A percentile compares a stretch with the other conserved stretches of the same genome.
phyloP scores from a whole-genome alignment of 768 basidiomycete species.

The Pleurotus giganteus region DNA sequence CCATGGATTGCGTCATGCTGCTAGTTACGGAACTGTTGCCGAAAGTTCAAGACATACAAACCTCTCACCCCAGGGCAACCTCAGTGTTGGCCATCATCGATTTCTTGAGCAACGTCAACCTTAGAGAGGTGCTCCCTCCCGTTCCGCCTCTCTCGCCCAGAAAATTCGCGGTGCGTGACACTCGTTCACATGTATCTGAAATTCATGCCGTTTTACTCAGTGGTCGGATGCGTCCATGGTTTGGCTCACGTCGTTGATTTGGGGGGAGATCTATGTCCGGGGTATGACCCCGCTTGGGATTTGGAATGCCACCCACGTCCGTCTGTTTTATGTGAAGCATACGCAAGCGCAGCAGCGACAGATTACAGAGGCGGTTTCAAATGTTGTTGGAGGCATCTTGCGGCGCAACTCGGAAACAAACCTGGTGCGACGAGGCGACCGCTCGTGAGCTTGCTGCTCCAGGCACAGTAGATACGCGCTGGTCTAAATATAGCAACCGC shows the following conservation, averaged over 20 bases:
- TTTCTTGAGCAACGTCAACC: constrained; percentile 65
- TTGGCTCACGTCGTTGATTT: constrained; percentile 91
- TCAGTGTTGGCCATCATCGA: constrained; percentile 71
- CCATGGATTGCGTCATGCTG: constrained; percentile 84
- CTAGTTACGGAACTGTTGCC: constrained; percentile 87
- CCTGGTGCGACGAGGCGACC: constrained; percentile 10
- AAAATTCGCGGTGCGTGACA: constrained; percentile 63
- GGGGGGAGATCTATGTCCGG: constrained; percentile 94
- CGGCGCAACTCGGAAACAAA: constrained; percentile 45
- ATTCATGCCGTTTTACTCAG: constrained; percentile 34
- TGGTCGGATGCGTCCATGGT: constrained; percentile 91
- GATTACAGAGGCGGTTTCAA: constrained; percentile 75
- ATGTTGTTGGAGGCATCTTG: constrained; percentile 77
- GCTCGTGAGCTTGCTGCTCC: background rate
- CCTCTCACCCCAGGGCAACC: constrained; percentile 57
- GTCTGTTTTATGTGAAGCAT: constrained; percentile 90
- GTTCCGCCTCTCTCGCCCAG: constrained; percentile 64
- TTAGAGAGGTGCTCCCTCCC: constrained; percentile 75
- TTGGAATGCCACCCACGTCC: constrained; percentile 89
- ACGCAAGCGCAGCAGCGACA: constrained; percentile 66
- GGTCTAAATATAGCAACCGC: too few relatives aligned
- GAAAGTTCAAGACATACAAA: constrained; percentile 79
- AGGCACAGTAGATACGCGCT: too few relatives aligned
- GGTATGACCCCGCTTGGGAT: constrained; percentile 84
- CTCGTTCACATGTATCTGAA: constrained; percentile 2